Base-by-base conservation (phyloP, 2,329 filamentous ascomycete genomes). In the Dactylonectria macrodidyma region DNA sequence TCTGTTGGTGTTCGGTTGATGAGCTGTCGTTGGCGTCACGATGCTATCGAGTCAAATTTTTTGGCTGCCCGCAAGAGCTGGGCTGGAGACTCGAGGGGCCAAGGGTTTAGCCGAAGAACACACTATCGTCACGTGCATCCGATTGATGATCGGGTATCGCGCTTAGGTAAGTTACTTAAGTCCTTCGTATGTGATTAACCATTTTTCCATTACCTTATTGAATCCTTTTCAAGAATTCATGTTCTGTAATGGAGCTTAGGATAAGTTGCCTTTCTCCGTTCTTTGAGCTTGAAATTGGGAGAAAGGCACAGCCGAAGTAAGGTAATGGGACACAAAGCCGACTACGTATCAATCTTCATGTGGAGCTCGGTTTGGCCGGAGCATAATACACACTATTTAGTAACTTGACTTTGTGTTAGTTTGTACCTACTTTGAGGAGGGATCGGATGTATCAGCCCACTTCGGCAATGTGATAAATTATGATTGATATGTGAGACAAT, bases 21-120 rank as follows among this genome's bases (percentile, higher is more conserved):
- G 58, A 68, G 63, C 67, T 73, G 71, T 63, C 63, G 73, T 76
- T 63, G 69, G 68, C 74, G 67, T 76, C 70, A 75, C 73, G 71
- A 75, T 71, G 63, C 70, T 67, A 67, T 71, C 65, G 67, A 70
- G 69, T 73, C 69, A 73, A 75, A 74, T 73, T 76, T 76, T 76
- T 76, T 76, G 73, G 68, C 54, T 30, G 56, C 46, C 33, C 16
- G 47, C 64, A 56, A 48, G 60, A 65, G 62, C 64, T 62, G 59
- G n/a, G 8, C 54, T 8, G 41, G 34, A 24, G 52, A 51, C 66
- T 57, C 47, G 64, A 59, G 47, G 59, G 46, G 38, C 66, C 41
- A 50, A 41, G 58, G 47, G 72, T 76, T 76, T 74, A 76, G 57
- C 74, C 73, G 74, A 73, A 62, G 68, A 64, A 73, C 24, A 41